A percentile compares a stretch with the other conserved stretches of the same genome.
phyloP scores from a whole-genome alignment of 768 basidiomycete species.

The Mrakia frigida region DNA sequence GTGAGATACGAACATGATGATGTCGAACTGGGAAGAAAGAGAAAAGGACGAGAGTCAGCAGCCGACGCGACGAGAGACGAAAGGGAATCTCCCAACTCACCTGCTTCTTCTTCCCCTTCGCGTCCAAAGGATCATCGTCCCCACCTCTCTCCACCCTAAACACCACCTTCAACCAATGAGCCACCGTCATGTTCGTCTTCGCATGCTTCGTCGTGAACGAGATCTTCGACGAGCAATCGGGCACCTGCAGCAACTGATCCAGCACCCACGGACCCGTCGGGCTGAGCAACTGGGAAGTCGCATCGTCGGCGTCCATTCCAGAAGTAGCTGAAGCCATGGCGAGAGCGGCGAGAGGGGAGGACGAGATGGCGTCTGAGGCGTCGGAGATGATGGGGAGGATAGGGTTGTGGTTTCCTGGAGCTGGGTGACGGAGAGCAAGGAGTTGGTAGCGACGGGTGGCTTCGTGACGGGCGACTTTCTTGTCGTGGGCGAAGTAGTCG shows the following conservation, averaged over 20 bases:
- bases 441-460: constrained; percentile 58
- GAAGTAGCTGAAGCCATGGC: constrained; percentile 44
- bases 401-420: constrained; percentile 40
- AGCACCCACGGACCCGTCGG: constrained; percentile 77
- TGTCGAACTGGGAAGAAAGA: constrained; percentile 36
- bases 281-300: constrained; percentile 44
- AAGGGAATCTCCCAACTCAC: constrained; percentile 60
- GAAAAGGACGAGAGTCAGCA: not conserved
- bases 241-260: constrained; percentile 63
- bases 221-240: constrained; percentile 52
- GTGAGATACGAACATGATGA: constrained; percentile 38
- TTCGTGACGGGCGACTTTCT: constrained; percentile 65
- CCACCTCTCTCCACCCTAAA: constrained; percentile 72
- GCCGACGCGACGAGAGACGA: constrained; percentile 47
- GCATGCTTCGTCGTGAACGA: constrained; percentile 76
- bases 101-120: constrained; percentile 68
- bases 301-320: constrained; percentile 38
- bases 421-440: constrained; percentile 55
- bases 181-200: constrained; percentile 64
- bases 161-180: constrained; percentile 72
- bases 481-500: constrained; percentile 69
- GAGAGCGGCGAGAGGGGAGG: constrained; percentile 62
- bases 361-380: constrained; percentile 54
- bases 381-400: constrained; percentile 76
- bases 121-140: constrained; percentile 60